Conservation (phyloP, 1,284 basidiomycete species). For the Porodaedalea pini region DNA sequence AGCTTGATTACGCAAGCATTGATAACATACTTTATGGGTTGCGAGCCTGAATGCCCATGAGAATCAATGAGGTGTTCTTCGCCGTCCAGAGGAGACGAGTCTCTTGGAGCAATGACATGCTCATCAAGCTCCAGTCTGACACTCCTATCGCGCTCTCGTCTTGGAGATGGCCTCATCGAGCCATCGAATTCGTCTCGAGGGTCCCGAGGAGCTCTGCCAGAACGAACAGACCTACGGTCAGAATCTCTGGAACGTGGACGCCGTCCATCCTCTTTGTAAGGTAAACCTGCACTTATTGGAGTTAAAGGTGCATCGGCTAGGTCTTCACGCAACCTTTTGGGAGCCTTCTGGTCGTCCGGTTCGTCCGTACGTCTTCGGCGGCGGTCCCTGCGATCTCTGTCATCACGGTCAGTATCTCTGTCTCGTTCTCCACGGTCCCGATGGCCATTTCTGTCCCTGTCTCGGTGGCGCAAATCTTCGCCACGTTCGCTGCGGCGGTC, state of each 20-base stretch:
- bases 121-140: constrained; percentile 31
- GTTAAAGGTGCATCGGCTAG: constrained; percentile 39
- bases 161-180: constrained; percentile 33
- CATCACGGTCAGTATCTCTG: constrained; percentile 48
- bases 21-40: constrained; percentile 26
- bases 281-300: constrained; percentile 40
- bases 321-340: constrained; percentile 56
- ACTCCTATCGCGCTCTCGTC: constrained; percentile 37
- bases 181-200: constrained; percentile 61
- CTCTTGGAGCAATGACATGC: constrained; percentile 25
- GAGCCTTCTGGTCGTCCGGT: constrained; percentile 47
- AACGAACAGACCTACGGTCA: constrained; percentile 47
- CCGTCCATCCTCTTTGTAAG: constrained; percentile 50
- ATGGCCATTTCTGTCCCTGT: constrained; percentile 40
- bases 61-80: constrained; percentile 19
- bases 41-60: constrained; percentile 17
- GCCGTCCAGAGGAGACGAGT: constrained; percentile 22
- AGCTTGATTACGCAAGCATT: background rate
- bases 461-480: constrained; percentile 33
- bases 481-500: constrained; percentile 46
- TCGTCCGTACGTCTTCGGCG: constrained; percentile 62
- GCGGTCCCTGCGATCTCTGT: constrained; percentile 49
- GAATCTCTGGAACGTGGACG: constrained; percentile 48
- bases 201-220: constrained; percentile 37
- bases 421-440: constrained; percentile 40